Conservation (phyloP, 768 basidiomycete species). For the Pleurotus salmoneostramineus region DNA sequence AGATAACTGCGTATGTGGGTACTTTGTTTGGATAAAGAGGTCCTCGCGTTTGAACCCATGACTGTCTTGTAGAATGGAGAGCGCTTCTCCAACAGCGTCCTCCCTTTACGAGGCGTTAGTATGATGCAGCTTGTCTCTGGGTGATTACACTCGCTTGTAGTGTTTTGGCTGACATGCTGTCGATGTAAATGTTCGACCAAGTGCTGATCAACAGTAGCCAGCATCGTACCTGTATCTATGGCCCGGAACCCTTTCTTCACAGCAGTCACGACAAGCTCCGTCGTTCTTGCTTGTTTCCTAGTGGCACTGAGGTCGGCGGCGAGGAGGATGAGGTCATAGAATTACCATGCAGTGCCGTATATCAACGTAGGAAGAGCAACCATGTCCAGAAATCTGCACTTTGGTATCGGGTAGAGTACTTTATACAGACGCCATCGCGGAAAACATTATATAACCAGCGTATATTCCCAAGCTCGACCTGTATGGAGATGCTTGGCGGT, state of each 20-base stretch:
- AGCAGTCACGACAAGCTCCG: slow-evolving; percentile 64
- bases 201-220: neutral
- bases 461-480: neutral
- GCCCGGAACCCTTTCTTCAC: slow-evolving; percentile 75
- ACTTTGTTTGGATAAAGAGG: slow-evolving; percentile 83
- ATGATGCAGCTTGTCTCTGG: neutral
- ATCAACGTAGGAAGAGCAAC: slow-evolving; percentile 28
- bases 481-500: neutral
- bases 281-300: slow-evolving; percentile 79
- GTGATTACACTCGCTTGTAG: slow-evolving; percentile 43
- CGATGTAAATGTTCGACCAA: neutral
- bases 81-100: slow-evolving; percentile 75
- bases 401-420: neutral
- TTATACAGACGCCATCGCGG: neutral
- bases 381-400: neutral
- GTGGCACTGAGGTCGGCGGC: neutral
- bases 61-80: slow-evolving; percentile 48
- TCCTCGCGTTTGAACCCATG: slow-evolving; percentile 66
- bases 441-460: too few relatives aligned
- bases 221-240: slow-evolving; percentile 70
- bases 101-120: slow-evolving; percentile 40
- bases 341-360: slow-evolving; percentile 61
- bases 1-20: neutral
- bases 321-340: slow-evolving; percentile 1
- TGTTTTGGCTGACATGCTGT: slow-evolving; percentile 73